These are phyloP conservation scores for Fomitopsis schrenkii DNA, from an alignment of 1,284 basidiomycete species.

Conservation along the genomic window DNA sequence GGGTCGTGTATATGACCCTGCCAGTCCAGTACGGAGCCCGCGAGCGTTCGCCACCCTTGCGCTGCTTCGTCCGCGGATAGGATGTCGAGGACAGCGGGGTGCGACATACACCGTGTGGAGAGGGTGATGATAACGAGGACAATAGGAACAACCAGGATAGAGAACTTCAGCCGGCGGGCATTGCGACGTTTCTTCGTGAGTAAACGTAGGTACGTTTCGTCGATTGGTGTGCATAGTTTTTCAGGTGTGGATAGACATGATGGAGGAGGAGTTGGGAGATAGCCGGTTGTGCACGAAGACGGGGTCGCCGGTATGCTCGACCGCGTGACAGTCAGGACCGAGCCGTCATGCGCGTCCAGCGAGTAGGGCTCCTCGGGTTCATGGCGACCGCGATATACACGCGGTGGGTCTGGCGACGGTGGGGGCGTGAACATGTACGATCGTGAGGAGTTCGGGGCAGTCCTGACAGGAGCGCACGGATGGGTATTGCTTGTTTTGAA, in stretches of 20 bases:
- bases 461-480: slow-evolving; percentile 6
- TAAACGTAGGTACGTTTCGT: not conserved
- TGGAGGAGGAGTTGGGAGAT: not conserved
- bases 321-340: slow-evolving; percentile 8
- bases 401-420: slow-evolving; percentile 36
- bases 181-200: slow-evolving; percentile 33
- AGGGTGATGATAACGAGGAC: slow-evolving; percentile 48
- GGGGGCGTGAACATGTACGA: slow-evolving; percentile 48
- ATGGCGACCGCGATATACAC: slow-evolving; percentile 3
- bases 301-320: slow-evolving; percentile 10
- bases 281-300: not conserved
- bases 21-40: slow-evolving; percentile 26
- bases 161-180: slow-evolving; percentile 42
- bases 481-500: slow-evolving; percentile 19
- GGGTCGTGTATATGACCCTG: slow-evolving; percentile 40
- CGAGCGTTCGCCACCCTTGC: slow-evolving; percentile 10
- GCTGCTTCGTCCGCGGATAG: slow-evolving; percentile 26
- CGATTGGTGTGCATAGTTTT: not conserved
- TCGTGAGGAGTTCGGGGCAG: not conserved
- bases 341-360: slow-evolving; percentile 2
- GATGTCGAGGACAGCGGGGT: slow-evolving; percentile 43
- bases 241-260: not conserved
- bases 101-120: slow-evolving; percentile 45
- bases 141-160: slow-evolving; percentile 51
- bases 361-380: not conserved